phyloP scores from a whole-genome alignment of 2,329 filamentous ascomycete species.

The Cladobotryum mycophilum region DNA sequence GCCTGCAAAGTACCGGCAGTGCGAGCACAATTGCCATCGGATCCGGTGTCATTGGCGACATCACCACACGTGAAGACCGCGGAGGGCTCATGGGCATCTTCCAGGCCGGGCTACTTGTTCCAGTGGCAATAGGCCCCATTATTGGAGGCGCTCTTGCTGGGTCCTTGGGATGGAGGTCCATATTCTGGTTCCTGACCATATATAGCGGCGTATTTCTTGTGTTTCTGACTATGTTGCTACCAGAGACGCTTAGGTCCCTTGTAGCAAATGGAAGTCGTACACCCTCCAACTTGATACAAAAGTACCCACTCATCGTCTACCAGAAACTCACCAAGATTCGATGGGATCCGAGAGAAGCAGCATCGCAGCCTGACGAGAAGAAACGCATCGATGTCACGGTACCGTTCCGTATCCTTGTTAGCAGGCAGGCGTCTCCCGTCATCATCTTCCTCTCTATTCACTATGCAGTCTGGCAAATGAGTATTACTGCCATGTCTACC shows the following conservation, averaged over 20 bases:
- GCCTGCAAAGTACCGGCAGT: conserved; percentile 52
- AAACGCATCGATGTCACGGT: conserved; percentile 31
- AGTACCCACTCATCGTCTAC: conserved; percentile 25
- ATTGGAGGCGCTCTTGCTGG: conserved; percentile 53
- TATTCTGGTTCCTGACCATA: conserved; percentile 58
- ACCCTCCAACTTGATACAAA: conserved; percentile 31
- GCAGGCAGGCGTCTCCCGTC: conserved; percentile 42
- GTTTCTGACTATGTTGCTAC: conserved; percentile 44
- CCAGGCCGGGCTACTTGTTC: conserved; percentile 42
- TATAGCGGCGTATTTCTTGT: conserved; percentile 33
- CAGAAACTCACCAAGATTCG: conserved; percentile 23
- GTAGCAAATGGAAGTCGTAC: conserved; percentile 48
- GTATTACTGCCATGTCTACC: conserved; percentile 41
- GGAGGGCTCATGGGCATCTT: conserved; percentile 53
- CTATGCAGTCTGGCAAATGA: conserved; percentile 51
- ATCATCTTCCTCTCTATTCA: conserved; percentile 42
- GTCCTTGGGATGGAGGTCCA: conserved; percentile 51
- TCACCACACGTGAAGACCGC: conserved; percentile 55
- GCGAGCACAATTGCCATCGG: conserved; percentile 54
- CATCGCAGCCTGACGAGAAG: conserved; percentile 10
- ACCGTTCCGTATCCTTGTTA: conserved; percentile 33
- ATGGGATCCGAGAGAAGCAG: conserved; percentile 17
- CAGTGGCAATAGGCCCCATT: conserved; percentile 46
- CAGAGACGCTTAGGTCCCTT: conserved; percentile 42
- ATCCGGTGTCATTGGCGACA: conserved; percentile 57